These are phyloP conservation scores for Tulasnella sp. DNA, from an alignment of 768 basidiomycete species.

Conservation along the genomic window DNA sequence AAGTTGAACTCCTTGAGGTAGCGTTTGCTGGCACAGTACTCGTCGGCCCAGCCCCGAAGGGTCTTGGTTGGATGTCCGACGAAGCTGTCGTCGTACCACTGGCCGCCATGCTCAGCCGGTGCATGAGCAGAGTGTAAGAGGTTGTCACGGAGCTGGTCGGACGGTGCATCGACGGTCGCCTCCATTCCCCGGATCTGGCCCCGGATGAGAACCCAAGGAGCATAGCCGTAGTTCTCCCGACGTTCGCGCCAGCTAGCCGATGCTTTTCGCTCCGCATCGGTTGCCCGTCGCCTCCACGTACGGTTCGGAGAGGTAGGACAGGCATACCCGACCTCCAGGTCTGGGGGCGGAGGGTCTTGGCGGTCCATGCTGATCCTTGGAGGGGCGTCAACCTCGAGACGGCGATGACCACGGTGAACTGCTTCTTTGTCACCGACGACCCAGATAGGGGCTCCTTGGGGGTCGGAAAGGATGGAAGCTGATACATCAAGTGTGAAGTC, in stretches of 20 bases:
- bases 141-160: neutral
- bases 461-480: constrained; percentile 45
- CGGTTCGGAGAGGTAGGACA: constrained; percentile 43
- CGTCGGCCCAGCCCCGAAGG: constrained; percentile 78
- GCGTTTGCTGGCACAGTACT: constrained; percentile 73
- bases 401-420: constrained; percentile 66
- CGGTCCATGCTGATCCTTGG: constrained; percentile 40
- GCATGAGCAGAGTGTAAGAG: neutral
- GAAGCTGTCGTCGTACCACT: constrained; percentile 3
- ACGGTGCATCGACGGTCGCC: constrained; percentile 29
- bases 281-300: constrained; percentile 47
- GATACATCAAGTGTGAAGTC: constrained; percentile 65
- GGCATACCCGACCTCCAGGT: constrained; percentile 50
- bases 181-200: constrained; percentile 14
- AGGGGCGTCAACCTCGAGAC: constrained; percentile 55
- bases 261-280: constrained; percentile 43
- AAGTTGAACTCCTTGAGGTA: constrained; percentile 79
- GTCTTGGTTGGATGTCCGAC: constrained; percentile 55
- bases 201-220: constrained; percentile 51
- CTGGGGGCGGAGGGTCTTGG: constrained; percentile 36
- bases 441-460: constrained; percentile 54
- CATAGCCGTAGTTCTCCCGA: constrained; percentile 45
- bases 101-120: neutral
- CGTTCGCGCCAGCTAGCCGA: neutral
- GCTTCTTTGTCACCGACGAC: constrained; percentile 65